phyloP scores from a whole-genome alignment of 345 rosid genomes.

The Aegle marmelos region DNA sequence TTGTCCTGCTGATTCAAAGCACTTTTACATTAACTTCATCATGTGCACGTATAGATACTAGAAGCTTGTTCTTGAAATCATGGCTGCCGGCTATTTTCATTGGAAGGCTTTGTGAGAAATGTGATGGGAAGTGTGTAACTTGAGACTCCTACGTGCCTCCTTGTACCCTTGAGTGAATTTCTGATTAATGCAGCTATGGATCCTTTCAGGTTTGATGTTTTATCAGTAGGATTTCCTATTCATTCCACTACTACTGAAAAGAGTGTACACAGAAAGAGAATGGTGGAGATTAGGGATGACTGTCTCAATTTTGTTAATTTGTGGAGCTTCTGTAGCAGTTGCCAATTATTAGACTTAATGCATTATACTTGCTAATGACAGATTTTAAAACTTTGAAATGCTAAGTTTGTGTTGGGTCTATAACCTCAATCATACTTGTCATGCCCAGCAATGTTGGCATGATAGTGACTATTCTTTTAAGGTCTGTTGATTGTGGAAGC shows the following conservation, averaged over 20 bases:
- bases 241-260: neutral
- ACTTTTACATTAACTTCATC: neutral
- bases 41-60: neutral
- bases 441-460: neutral
- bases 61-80: neutral
- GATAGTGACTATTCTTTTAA: neutral
- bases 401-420: neutral
- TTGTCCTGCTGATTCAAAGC: neutral
- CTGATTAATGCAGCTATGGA: neutral
- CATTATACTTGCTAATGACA: neutral
- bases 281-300: neutral
- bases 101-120: neutral
- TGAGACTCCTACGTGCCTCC: neutral
- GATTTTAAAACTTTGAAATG: neutral
- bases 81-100: neutral
- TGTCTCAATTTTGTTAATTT: neutral
- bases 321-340: neutral
- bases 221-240: neutral
- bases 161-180: neutral
- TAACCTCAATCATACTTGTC: neutral
- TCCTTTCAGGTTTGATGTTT: neutral
- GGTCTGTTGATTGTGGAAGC: neutral
- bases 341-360: neutral
- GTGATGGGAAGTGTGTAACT: neutral
- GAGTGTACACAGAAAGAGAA: neutral